phyloP scores from a whole-genome alignment of 116 monocot genomes.

The Trichopus zeylanicus region DNA sequence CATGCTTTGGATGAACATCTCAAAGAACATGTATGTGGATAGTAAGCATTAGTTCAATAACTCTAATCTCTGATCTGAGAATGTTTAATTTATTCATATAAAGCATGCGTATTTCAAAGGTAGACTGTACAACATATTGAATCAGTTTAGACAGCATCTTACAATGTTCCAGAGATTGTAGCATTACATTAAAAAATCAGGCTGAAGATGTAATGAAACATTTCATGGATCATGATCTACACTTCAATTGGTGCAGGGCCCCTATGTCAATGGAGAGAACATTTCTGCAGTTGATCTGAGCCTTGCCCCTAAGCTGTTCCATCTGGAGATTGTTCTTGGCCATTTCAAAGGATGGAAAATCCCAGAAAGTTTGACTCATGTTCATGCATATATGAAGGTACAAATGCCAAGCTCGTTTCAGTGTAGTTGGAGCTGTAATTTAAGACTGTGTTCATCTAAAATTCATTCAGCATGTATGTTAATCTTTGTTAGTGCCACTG shows the following conservation, averaged over 20 bases:
- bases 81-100: background rate
- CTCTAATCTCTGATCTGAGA: background rate
- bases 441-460: background rate
- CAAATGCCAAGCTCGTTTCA: background rate
- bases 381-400: slow-evolving; percentile 65
- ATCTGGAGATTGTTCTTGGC: slow-evolving; percentile 54
- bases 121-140: background rate
- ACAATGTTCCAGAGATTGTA: background rate
- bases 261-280: slow-evolving; percentile 53
- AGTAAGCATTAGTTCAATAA: background rate
- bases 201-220: background rate
- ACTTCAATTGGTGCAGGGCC: slow-evolving; percentile 41
- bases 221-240: background rate
- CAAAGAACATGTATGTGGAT: slow-evolving; percentile 48
- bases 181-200: background rate
- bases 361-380: slow-evolving; percentile 43
- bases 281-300: slow-evolving; percentile 64
- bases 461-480: background rate
- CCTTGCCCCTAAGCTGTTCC: slow-evolving; percentile 67
- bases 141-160: background rate
- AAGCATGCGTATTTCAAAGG: background rate
- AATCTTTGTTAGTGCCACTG: too few relatives aligned
- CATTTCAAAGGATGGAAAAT: slow-evolving; percentile 82
- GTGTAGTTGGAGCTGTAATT: background rate
- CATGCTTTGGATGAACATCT: slow-evolving; percentile 63